These are phyloP conservation scores for Geranomyces variabilis DNA, from an alignment of 192 early-diverging fungal species.

Conservation along the genomic window DNA sequence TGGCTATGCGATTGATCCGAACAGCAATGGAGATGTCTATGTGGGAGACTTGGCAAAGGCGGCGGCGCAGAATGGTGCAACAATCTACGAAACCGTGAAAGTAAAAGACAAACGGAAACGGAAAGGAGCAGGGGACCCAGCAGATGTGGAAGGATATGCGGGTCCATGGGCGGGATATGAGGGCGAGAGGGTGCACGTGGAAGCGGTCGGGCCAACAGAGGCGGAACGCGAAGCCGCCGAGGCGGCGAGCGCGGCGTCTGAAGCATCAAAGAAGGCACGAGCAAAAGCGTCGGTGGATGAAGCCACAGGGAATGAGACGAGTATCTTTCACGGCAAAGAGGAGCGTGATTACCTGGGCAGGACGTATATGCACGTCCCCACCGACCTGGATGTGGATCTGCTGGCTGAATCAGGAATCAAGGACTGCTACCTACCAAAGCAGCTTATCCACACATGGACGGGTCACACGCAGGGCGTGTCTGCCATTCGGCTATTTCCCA, in stretches of 20 bases:
- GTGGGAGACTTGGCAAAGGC: slow-evolving; percentile 68
- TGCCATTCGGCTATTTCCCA: slow-evolving; percentile 88
- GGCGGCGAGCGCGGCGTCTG: slow-evolving; percentile 33
- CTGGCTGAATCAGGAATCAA: slow-evolving; percentile 70
- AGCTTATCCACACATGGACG: slow-evolving; percentile 84
- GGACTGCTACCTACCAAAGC: slow-evolving; percentile 86
- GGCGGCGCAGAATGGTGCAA: slow-evolving; percentile 53
- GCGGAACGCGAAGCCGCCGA: slow-evolving; percentile 52
- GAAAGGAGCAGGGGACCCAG: slow-evolving; percentile 75
- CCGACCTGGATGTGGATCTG: slow-evolving; percentile 79
- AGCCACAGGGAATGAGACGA: slow-evolving; percentile 70
- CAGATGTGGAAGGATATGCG: slow-evolving; percentile 75
- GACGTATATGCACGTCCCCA: slow-evolving; percentile 96
- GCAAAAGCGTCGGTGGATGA: slow-evolving; percentile 40
- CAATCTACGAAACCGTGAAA: slow-evolving; percentile 52
- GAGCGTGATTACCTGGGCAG: slow-evolving; percentile 91
- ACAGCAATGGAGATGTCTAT: slow-evolving; percentile 57
- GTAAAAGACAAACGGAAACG: slow-evolving; percentile 65
- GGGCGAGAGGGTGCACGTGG: slow-evolving; percentile 59
- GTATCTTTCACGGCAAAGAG: slow-evolving; percentile 83
- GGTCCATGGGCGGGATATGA: slow-evolving; percentile 97
- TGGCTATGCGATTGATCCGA: slow-evolving; percentile 83
- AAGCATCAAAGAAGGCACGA: slow-evolving; percentile 13
- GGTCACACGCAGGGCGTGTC: slow-evolving; percentile 93
- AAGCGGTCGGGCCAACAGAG: slow-evolving; percentile 45